Evolutionary conservation across 768 basidiomycete species (phyloP).

Genomic region (Cystofilobasidium capitatum): DNA sequence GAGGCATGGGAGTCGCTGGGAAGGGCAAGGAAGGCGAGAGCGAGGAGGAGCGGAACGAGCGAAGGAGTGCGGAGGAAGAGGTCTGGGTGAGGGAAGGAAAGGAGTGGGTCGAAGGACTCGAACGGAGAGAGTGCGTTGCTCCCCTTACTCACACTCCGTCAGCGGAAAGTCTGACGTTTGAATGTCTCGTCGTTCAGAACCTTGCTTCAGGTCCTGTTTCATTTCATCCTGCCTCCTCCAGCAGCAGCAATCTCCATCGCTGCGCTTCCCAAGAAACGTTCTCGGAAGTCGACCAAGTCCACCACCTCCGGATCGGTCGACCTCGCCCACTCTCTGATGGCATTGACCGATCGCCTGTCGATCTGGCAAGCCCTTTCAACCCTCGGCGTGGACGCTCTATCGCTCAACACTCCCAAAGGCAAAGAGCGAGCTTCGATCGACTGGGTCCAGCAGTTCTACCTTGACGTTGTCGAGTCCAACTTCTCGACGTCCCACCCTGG

Average conservation of each 20-base stretch:
- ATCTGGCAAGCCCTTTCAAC: conserved; percentile 24
- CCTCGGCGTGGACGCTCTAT: conserved; percentile 10
- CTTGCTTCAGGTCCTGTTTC: conserved; percentile 8
- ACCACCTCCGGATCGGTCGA: background rate
- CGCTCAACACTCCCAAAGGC: background rate
- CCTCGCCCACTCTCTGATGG: conserved; percentile 14
- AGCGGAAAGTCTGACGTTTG: background rate
- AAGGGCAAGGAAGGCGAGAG: background rate
- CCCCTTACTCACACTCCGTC: background rate
- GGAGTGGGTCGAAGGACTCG: conserved; percentile 22
- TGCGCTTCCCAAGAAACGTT: conserved; percentile 4
- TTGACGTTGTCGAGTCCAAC: background rate
- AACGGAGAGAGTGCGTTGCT: conserved; percentile 16
- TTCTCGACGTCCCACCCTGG: background rate
- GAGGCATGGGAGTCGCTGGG: background rate
- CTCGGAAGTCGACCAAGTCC: background rate
- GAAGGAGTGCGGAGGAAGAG: conserved; percentile 3
- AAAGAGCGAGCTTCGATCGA: background rate
- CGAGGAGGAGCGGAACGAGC: conserved; percentile 5
- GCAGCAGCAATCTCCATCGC: background rate
- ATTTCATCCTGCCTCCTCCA: conserved; percentile 15
- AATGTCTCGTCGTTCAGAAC: background rate
- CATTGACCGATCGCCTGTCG: conserved; percentile 18
- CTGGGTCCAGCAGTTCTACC: conserved; percentile 1
- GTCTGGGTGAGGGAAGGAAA: conserved; percentile 3